A percentile compares a stretch with the other conserved stretches of the same genome.
These are phyloP conservation scores for Leishmania martiniquensis DNA, from an alignment of 208 protist species.

Conservation along the genomic window DNA sequence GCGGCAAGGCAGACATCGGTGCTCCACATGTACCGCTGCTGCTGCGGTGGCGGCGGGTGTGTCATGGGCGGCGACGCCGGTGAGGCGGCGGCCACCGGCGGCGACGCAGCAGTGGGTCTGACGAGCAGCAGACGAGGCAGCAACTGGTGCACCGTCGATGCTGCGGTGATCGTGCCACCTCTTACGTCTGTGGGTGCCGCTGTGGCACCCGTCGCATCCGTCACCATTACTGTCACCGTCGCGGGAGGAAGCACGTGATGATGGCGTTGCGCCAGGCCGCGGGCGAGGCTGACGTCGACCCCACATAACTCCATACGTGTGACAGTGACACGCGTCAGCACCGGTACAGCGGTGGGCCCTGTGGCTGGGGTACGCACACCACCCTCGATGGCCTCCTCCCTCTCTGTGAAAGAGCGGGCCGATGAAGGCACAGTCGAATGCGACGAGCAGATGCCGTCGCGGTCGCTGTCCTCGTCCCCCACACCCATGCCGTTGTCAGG, in stretches of 20 bases:
- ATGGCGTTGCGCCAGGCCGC: slow-evolving; percentile 20
- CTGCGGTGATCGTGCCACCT: background rate
- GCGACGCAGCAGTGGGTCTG: background rate
- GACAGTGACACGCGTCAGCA: slow-evolving; percentile 19
- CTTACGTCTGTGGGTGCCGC: background rate
- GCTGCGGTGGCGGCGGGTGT: background rate
- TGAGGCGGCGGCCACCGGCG: background rate
- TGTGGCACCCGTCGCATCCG: background rate
- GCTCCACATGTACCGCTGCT: slow-evolving; percentile 25
- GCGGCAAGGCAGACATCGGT: slow-evolving; percentile 9
- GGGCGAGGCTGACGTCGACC: slow-evolving; percentile 24
- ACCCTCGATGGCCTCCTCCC: background rate
- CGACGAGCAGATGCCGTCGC: background rate
- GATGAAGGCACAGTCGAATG: background rate
- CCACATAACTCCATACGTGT: slow-evolving; percentile 22
- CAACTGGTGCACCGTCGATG: background rate
- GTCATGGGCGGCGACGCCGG: background rate
- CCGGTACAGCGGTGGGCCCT: background rate
- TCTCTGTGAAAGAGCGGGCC: background rate
- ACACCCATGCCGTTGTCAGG: background rate
- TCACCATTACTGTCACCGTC: slow-evolving; percentile 13
- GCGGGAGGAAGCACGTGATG: slow-evolving; percentile 13
- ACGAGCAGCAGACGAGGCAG: background rate
- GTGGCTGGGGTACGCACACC: background rate
- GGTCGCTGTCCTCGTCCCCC: background rate